A percentile compares a stretch with the other conserved stretches of the same genome.
Conservation (phyloP, 1,284 basidiomycete species). For the Boletus albobrunnescens region DNA sequence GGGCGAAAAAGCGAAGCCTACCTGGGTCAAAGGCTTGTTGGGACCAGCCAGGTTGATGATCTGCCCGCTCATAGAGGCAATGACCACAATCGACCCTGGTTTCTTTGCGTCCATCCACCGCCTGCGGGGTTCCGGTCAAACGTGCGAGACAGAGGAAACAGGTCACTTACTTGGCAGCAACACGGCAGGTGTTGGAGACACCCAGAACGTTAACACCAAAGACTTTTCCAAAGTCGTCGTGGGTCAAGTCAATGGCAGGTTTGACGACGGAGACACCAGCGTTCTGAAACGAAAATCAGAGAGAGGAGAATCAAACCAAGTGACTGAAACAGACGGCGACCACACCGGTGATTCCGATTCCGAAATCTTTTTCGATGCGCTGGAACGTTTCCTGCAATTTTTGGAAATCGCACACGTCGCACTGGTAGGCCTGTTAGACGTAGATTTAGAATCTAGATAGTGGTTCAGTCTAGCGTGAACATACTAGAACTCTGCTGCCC, state of each 20-base stretch:
- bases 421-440: conserved; percentile 39
- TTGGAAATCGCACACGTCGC: conserved; percentile 38
- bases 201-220: conserved; percentile 40
- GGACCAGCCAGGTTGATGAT: conserved; percentile 43
- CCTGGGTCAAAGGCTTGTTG: conserved; percentile 38
- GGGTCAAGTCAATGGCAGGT: conserved; percentile 42
- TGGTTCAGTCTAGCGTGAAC: not conserved
- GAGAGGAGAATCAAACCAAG: fast-evolving
- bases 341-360: conserved; percentile 14
- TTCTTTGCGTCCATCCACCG: conserved; percentile 3
- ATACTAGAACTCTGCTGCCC: conserved; percentile 30
- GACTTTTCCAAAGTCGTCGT: conserved; percentile 42
- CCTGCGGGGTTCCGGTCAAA: not conserved
- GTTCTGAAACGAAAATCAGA: conserved; percentile 29
- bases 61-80: conserved; percentile 47
- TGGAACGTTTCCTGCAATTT: conserved; percentile 36
- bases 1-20: conserved; percentile 1
- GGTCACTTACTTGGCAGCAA: conserved; percentile 35
- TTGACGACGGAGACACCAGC: conserved; percentile 49
- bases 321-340: conserved; percentile 13
- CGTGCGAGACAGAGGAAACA: fast-evolving
- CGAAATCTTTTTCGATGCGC: conserved; percentile 28
- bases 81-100: conserved; percentile 42
- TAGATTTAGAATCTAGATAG: not conserved
- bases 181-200: conserved; percentile 43